Percentiles rank a stretch among this genome's conserved stretches.
Evolutionary conservation across 768 basidiomycete genomes (phyloP).

Genomic region (Galerina sulciceps): DNA sequence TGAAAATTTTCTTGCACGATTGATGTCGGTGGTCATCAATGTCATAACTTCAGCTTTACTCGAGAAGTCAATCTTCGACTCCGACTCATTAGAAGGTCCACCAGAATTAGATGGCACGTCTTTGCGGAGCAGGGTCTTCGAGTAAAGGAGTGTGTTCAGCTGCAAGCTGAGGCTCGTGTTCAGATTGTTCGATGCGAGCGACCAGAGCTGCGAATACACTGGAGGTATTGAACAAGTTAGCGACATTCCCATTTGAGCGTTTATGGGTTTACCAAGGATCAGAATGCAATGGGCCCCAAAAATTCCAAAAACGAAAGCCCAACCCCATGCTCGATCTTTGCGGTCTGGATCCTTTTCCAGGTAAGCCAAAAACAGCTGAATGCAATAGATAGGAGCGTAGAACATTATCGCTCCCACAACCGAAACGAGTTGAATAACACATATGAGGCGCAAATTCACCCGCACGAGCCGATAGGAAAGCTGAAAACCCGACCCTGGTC

Average conservation of each 20-base stretch:
- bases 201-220: constrained; percentile 20
- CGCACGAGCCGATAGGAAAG: constrained; percentile 14
- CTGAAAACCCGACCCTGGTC: constrained; percentile 13
- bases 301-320: constrained; percentile 46
- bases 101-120: constrained; percentile 15
- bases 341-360: constrained; percentile 62
- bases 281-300: constrained; percentile 17
- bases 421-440: constrained; percentile 11
- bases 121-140: constrained; percentile 21
- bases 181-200: constrained; percentile 14
- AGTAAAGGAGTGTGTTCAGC: constrained; percentile 19
- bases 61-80: constrained; percentile 3
- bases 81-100: background rate
- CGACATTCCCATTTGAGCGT: background rate
- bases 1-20: constrained; percentile 5
- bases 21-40: constrained; percentile 16
- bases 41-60: constrained; percentile 19
- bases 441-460: constrained; percentile 15
- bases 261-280: constrained; percentile 13
- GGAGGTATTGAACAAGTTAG: background rate
- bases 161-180: constrained; percentile 18
- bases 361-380: constrained; percentile 60
- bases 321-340: constrained; percentile 61
- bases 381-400: constrained; percentile 42
- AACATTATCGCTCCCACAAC: constrained; percentile 15